phyloP scores from a whole-genome alignment of 2,329 filamentous ascomycete genomes.

The Madurella mycetomatis region DNA sequence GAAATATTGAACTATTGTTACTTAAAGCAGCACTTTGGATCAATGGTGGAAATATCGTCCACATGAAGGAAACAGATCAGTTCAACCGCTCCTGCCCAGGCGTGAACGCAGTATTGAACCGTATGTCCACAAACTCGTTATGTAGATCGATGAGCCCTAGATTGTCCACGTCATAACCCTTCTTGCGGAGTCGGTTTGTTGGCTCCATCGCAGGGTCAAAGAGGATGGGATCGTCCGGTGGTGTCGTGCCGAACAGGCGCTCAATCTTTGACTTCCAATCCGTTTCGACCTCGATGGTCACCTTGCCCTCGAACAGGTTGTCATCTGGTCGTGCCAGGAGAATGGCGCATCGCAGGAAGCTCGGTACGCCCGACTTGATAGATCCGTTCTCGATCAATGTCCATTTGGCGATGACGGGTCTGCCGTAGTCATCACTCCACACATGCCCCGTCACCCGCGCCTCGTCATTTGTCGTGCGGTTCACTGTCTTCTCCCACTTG shows the following conservation, averaged over 20 bases:
- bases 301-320: slow-evolving; percentile 39
- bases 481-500: slow-evolving; percentile 9
- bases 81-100: no score
- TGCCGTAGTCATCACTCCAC: slow-evolving; percentile 4
- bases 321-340: slow-evolving; percentile 38
- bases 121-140: slow-evolving; percentile 3
- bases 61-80: no score
- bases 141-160: slow-evolving; percentile 5
- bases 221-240: slow-evolving; percentile 12
- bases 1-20: no score
- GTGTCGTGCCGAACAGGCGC: slow-evolving; percentile 3
- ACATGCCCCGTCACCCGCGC: slow-evolving; percentile 10
- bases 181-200: slow-evolving; percentile 9
- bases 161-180: slow-evolving; percentile 8
- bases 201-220: slow-evolving; percentile 10
- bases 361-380: slow-evolving; percentile 14
- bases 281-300: slow-evolving; percentile 9
- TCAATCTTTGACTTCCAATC: slow-evolving; percentile 11
- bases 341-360: slow-evolving; percentile 8
- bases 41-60: no score
- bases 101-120: not conserved
- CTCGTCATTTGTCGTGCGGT: slow-evolving; percentile 3
- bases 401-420: slow-evolving; percentile 5
- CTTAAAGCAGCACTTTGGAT: no score
- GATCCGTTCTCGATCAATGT: slow-evolving; percentile 7